Evolutionary conservation across 169 alveolate species (phyloP).

Genomic region (Plasmodium yoelii): DNA sequence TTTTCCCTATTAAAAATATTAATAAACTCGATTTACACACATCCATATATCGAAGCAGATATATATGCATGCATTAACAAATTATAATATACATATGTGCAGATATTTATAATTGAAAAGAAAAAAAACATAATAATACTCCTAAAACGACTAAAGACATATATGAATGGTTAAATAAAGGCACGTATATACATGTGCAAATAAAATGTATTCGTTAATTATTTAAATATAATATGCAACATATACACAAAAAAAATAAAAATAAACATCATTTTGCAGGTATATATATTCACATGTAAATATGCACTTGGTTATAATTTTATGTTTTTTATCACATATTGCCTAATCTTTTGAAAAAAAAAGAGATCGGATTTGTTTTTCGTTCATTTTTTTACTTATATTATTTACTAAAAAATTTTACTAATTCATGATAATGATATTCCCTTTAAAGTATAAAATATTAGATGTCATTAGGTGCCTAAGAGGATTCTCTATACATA

Average conservation of each 20-base stretch:
- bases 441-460: too few relatives aligned
- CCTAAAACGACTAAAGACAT: not conserved
- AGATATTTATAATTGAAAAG: not conserved
- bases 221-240: slow-evolving; percentile 19
- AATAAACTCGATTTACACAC: not conserved
- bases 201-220: slow-evolving; percentile 28
- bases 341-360: not conserved
- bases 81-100: slow-evolving; percentile 8
- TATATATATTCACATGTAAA: slow-evolving; percentile 15
- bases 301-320: slow-evolving; percentile 8
- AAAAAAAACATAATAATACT: too few relatives aligned
- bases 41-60: slow-evolving; percentile 8
- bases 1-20: not conserved
- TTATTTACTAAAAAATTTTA: not conserved
- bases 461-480: too few relatives aligned
- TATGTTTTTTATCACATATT: not conserved
- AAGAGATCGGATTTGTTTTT: slow-evolving; percentile 3
- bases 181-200: slow-evolving; percentile 9
- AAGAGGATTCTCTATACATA: not conserved
- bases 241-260: slow-evolving; percentile 28
- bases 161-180: slow-evolving; percentile 11
- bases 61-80: slow-evolving; percentile 3
- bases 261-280: slow-evolving; percentile 6
- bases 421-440: too few relatives aligned
- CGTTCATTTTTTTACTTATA: slow-evolving; percentile 1